phyloP scores from a whole-genome alignment of 1,284 basidiomycete genomes.

The Apiotrichum akiyoshidainum region DNA sequence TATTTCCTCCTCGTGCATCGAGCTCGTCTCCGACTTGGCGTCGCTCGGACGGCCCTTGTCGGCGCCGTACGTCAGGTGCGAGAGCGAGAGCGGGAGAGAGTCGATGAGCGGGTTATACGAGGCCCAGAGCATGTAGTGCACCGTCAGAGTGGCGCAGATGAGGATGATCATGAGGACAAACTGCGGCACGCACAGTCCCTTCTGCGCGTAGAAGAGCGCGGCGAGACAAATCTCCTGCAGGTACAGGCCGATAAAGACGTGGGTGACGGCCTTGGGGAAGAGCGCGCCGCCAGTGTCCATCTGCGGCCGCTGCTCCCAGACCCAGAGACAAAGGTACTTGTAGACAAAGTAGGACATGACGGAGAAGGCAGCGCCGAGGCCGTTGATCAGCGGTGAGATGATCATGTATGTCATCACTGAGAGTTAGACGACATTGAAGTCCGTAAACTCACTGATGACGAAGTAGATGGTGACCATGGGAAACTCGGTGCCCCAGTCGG shows the following conservation, averaged over 20 bases:
- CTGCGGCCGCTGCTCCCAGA: slow-evolving; percentile 66
- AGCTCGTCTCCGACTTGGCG: too few species aligned
- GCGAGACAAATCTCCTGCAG: slow-evolving; percentile 74
- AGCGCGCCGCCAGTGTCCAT: slow-evolving; percentile 89
- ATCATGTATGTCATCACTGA: slow-evolving; percentile 72
- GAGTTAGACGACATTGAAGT: slow-evolving; percentile 1
- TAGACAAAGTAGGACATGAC: slow-evolving; percentile 77
- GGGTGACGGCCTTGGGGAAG: slow-evolving; percentile 90
- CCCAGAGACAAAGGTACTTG: slow-evolving; percentile 84
- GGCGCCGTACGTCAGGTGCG: slow-evolving; percentile 54
- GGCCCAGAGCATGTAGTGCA: slow-evolving; percentile 64
- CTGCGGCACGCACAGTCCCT: slow-evolving; percentile 63
- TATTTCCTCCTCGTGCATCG: neutral
- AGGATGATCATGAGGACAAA: slow-evolving; percentile 79
- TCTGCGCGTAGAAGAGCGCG: slow-evolving; percentile 82
- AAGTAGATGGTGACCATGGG: slow-evolving; percentile 65
- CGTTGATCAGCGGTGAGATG: slow-evolving; percentile 92
- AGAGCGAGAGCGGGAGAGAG: slow-evolving; percentile 71
- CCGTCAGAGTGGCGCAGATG: slow-evolving; percentile 72
- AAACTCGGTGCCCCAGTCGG: slow-evolving; percentile 78
- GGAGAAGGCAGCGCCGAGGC: slow-evolving; percentile 78
- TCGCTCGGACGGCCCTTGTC: neutral
- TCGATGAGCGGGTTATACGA: slow-evolving; percentile 58
- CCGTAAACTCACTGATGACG: slow-evolving; percentile 64
- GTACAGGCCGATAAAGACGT: slow-evolving; percentile 90